Base-by-base conservation (phyloP, 495 filamentous ascomycete species). In the Hypoxylon fuscum region DNA sequence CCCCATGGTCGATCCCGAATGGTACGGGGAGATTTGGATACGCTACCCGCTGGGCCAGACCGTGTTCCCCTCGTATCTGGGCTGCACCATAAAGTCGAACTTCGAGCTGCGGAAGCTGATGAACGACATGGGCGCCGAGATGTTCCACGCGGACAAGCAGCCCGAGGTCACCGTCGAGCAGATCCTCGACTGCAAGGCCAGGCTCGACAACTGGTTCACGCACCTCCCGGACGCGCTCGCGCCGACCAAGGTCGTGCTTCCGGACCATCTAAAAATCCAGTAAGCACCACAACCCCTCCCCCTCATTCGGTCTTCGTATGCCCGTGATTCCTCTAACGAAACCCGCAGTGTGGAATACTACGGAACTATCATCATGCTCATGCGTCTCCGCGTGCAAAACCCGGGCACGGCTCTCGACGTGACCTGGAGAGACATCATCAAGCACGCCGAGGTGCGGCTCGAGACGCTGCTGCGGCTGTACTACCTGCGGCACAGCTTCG, bases 401-500 rank as follows among this genome's bases (percentile, higher is more conserved):
- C 1, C 10, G 37, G 2, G 12, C 11, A n/a, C 35, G 12, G 35
- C 22, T 18, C 10, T 59, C 3, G 49, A 58, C 38, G 15, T 47
- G 0, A 55, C 64, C 1, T 63, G 58, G 59, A 48, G 62, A 17
- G 57, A 55, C 48, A 53, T 68, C 23, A 63, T 68, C 53, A 44
- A 57, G 56, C 44, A 78, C 38, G 70, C 74, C 2, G 50, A 64
- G 9, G 59, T 64, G 17, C 64, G 66, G 5, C 58, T 72, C 1
- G 75, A 77, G 53, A 78, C 76, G 1, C 43, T 74, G 6, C 20
- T 77, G 2, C 74, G 75, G 1, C 62, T 78, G 0, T 77, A 78
- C 51, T 78, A 78, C 49, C 72, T 77, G 1, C 73, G 75, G 7
- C 76, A 77, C 42, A 73, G 75, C 8, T 78, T 69, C 57, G 72